Evolutionary conservation across 768 basidiomycete genomes (phyloP), one percentile per base, ranked within the genome.

Genomic region (Pleurotus ostreatus): DNA sequence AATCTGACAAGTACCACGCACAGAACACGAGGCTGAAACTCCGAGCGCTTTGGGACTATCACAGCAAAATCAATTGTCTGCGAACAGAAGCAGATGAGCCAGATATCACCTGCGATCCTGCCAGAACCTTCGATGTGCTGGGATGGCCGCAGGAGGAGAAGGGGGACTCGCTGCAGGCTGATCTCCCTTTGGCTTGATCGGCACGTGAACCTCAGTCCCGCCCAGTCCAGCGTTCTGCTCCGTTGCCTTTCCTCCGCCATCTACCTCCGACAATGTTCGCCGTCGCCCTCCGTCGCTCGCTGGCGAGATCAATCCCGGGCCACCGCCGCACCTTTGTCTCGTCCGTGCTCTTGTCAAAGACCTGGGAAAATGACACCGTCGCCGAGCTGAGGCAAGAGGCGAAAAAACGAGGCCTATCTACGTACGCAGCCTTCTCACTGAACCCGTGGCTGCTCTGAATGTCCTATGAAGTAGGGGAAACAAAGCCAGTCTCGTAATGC

Each of bases 11-110:
- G 59, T 57, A 66, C 71, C 78, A 77, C 77, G 78, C 79, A 74
- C 70, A 67, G 64, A 71, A 78, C 83, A 85, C 83, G 83, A 85
- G 84, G 84, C 82, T 70, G 59, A 69, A 60, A 58, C 44, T 53
- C 57, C 41, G 56, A 55, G 44, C 51, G 46, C 40, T 37, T 49
- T 39, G 46, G 52, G 30, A 34, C 30, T 61, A 59, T 55, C 56
- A 49, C 22, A 39, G 46, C 46, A 53, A 51, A 65, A 66, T 66
- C 66, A 65, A 34, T 37, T 23, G 41, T 15, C 20, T 57, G 39
- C 47, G 47, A 51, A 45, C 40, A 38, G 34, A 44, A 7, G 44
- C 38, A 55, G 25, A 57, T 18, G 34, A 44, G 4, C 38, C 38
- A 55, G 25, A 57, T 18, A 44, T 57, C 49, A 58, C 52, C 53